A percentile compares a stretch with the other conserved stretches of the same genome.
Conservation (phyloP, 495 filamentous ascomycete species). For the Ramalina intermedia region DNA sequence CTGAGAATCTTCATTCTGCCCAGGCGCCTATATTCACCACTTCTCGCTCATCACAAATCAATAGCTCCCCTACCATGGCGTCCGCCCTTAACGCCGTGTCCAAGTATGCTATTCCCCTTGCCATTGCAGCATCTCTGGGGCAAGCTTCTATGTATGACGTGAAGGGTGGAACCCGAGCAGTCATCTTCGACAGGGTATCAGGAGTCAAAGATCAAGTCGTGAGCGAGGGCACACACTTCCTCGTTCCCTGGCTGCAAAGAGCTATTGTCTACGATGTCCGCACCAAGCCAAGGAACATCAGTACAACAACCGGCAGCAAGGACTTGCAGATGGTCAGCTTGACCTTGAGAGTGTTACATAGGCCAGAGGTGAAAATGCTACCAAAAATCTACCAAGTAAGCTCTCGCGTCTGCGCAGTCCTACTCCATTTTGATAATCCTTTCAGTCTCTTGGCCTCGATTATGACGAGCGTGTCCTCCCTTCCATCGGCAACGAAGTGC, state of each 20-base stretch:
- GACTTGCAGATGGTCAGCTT: constrained; percentile 99
- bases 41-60: too few relatives aligned
- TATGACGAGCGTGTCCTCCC: constrained; percentile 99
- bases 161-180: constrained; percentile 79
- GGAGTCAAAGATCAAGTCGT: constrained; percentile 87
- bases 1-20: constrained; percentile 1
- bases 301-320: constrained; percentile 96
- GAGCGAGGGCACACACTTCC: constrained; percentile 95
- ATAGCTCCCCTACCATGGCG: constrained; percentile 35
- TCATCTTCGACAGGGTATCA: constrained; percentile 92
- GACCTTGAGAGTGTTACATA: constrained; percentile 87
- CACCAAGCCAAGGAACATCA: constrained; percentile 91
- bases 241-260: constrained; percentile 90
- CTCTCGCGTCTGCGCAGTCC: neutral
- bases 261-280: constrained; percentile 95
- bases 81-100: constrained; percentile 48
- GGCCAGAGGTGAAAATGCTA: constrained; percentile 80
- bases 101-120: constrained; percentile 55
- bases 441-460: constrained; percentile 68
- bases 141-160: constrained; percentile 90
- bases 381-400: constrained; percentile 96
- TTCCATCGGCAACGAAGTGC: constrained; percentile 99
- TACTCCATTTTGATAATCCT: neutral
- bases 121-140: constrained; percentile 43
- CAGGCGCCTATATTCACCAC: neutral